A percentile compares a stretch with the other conserved stretches of the same genome.
Conservation (phyloP, 192 early-diverging fungal species). For the Bifiguratus adelaidae region DNA sequence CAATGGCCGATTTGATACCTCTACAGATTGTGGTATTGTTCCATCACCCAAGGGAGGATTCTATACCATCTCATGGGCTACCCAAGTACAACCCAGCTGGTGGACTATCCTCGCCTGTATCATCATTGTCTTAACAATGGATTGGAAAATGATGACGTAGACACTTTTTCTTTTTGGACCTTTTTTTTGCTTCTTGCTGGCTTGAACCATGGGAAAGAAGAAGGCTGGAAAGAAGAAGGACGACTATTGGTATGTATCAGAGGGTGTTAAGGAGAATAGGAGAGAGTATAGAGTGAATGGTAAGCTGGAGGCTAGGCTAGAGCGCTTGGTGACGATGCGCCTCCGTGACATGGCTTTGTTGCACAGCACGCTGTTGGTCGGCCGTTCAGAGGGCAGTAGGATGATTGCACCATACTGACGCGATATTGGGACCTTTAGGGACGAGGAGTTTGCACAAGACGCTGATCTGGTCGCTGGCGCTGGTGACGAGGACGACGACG, state of each 20-base stretch:
- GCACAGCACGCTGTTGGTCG: background rate
- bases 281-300: background rate
- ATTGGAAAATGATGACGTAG: too few relatives aligned
- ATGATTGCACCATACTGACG: background rate
- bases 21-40: too few relatives aligned
- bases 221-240: constrained; percentile 43
- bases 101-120: too few relatives aligned
- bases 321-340: too few relatives aligned
- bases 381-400: background rate
- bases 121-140: too few relatives aligned
- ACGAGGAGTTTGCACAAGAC: constrained; percentile 41
- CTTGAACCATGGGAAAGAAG: constrained; percentile 46
- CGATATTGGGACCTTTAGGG: constrained; percentile 13
- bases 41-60: too few relatives aligned
- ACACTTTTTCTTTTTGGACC: too few relatives aligned
- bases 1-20: too few relatives aligned
- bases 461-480: constrained; percentile 22
- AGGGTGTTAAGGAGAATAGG: background rate
- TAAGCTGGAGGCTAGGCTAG: background rate
- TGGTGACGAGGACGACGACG: constrained; percentile 13
- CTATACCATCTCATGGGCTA: too few relatives aligned
- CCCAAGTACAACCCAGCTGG: too few relatives aligned
- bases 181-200: too few relatives aligned
- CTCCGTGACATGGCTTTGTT: background rate
- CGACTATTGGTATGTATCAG: constrained; percentile 36